These are phyloP conservation scores for Eutreptiella sp. DNA, from an alignment of 208 protist genomes.

Conservation along the genomic window DNA sequence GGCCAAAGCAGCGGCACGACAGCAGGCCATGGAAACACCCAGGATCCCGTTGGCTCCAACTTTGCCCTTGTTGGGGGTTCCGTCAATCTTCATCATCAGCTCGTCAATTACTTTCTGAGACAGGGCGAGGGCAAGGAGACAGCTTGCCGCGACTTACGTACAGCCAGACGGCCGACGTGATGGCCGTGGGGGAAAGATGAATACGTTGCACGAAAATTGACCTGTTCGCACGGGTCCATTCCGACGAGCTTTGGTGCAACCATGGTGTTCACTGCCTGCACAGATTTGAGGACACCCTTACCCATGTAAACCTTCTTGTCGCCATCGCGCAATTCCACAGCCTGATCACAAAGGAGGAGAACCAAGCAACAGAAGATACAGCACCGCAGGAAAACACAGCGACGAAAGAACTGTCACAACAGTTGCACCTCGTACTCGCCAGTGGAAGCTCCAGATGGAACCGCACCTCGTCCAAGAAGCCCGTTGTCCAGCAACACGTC, in stretches of 20 bases:
- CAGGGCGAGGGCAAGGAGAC: too few relatives aligned
- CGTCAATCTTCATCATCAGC: slow-evolving; percentile 88
- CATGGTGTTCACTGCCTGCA: slow-evolving; percentile 93
- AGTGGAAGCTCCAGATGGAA: slow-evolving; percentile 98
- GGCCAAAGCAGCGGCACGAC: slow-evolving; percentile 84
- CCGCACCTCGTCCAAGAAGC: slow-evolving; percentile 89
- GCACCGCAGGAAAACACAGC: too few relatives aligned
- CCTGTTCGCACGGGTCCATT: slow-evolving; percentile 79
- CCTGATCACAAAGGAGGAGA: too few relatives aligned
- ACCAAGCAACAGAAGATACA: too few relatives aligned
- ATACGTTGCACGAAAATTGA: too few relatives aligned
- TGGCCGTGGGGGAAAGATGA: too few relatives aligned
- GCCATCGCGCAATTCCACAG: slow-evolving; percentile 92
- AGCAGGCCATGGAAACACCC: slow-evolving; percentile 93
- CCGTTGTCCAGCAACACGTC: slow-evolving; percentile 89
- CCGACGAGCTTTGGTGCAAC: slow-evolving; percentile 85
- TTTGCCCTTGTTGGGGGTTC: slow-evolving; percentile 92
- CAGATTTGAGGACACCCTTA: slow-evolving; percentile 90
- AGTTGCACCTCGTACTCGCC: slow-evolving; percentile 95
- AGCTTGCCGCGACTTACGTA: too few relatives aligned
- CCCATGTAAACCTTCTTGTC: slow-evolving; percentile 87
- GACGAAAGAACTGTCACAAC: too few relatives aligned
- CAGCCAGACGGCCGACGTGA: too few relatives aligned
- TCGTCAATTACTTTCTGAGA: slow-evolving; percentile 86
- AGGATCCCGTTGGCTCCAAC: slow-evolving; percentile 97